A percentile compares a stretch with the other conserved stretches of the same genome.
These are phyloP conservation scores for Lichtheimia ornata DNA, from an alignment of 371 early-diverging fungal species.

Conservation along the genomic window DNA sequence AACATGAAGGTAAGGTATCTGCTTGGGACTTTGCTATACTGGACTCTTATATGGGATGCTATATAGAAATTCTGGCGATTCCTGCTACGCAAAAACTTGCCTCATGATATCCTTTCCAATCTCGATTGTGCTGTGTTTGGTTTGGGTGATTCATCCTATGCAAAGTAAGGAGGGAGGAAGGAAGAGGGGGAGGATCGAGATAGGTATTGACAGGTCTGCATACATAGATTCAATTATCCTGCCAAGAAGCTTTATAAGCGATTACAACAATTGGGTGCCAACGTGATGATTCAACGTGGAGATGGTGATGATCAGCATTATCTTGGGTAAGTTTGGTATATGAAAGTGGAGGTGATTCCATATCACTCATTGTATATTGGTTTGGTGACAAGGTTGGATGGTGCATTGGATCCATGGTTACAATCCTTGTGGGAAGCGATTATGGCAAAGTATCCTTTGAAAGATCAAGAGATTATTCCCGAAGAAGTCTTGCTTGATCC, in stretches of 20 bases:
- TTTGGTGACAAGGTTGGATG: constrained; percentile 64
- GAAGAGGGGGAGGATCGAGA: background rate
- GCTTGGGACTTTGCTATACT: background rate
- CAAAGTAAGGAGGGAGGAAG: constrained; percentile 50
- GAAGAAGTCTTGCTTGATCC: constrained; percentile 50
- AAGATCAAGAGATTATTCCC: constrained; percentile 51
- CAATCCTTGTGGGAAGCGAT: constrained; percentile 69
- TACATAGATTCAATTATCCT: constrained; percentile 89
- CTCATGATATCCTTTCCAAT: constrained; percentile 64
- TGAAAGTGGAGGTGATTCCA: too few species aligned
- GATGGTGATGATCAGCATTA: constrained; percentile 98
- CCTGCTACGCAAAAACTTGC: constrained; percentile 78
- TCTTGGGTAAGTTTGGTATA: constrained; percentile 66
- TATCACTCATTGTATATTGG: too few species aligned
- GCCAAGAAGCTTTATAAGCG: constrained; percentile 92
- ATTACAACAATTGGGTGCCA: constrained; percentile 88
- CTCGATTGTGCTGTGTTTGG: constrained; percentile 89
- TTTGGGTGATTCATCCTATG: constrained; percentile 94
- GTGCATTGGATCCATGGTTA: constrained; percentile 87
- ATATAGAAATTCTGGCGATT: constrained; percentile 82
- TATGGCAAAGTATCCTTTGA: constrained; percentile 62
- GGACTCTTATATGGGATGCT: background rate
- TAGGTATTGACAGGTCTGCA: background rate
- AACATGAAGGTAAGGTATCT: constrained; percentile 78
- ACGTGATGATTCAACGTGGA: constrained; percentile 70